Evolutionary conservation across 2,329 filamentous ascomycete species (phyloP).

Genomic region (Cryphonectria radicalis): DNA sequence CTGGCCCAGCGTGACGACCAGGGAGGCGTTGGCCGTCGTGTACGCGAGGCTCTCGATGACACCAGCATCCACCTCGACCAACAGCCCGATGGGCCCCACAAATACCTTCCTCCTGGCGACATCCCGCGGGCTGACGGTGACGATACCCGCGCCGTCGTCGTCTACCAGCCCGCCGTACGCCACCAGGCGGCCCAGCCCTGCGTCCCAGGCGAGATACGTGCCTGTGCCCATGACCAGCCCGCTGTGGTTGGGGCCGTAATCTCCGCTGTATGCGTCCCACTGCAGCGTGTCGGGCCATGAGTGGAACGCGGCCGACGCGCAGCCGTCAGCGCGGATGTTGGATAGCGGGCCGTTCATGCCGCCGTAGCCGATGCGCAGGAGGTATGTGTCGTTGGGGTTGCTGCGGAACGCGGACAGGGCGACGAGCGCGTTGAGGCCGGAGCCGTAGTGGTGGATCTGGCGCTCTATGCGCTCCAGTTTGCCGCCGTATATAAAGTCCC

Average conservation of each 20-base stretch:
- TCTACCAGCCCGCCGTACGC: conserved; percentile 53
- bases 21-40: conserved; percentile 30
- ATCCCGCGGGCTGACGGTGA: conserved; percentile 48
- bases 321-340: conserved; percentile 60
- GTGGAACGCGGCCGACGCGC: conserved; percentile 60
- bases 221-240: conserved; percentile 55
- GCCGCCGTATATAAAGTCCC: conserved; percentile 57
- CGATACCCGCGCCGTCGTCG: conserved; percentile 20
- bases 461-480: conserved; percentile 49
- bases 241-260: conserved; percentile 60
- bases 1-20: conserved; percentile 40
- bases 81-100: conserved; percentile 49
- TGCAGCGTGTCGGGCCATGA: conserved; percentile 58
- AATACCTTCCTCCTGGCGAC: conserved; percentile 53
- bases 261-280: conserved; percentile 62
- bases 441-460: conserved; percentile 66
- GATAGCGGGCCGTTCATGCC: conserved; percentile 57
- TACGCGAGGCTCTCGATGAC: conserved; percentile 46
- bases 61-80: conserved; percentile 49
- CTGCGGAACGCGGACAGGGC: conserved; percentile 56
- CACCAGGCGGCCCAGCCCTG: conserved; percentile 47
- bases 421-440: conserved; percentile 59
- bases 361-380: conserved; percentile 58
- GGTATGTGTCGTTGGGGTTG: conserved; percentile 50
- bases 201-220: conserved; percentile 53